These are phyloP conservation scores for Podospora didyma DNA, from an alignment of 495 filamentous ascomycete species.

Conservation along the genomic window DNA sequence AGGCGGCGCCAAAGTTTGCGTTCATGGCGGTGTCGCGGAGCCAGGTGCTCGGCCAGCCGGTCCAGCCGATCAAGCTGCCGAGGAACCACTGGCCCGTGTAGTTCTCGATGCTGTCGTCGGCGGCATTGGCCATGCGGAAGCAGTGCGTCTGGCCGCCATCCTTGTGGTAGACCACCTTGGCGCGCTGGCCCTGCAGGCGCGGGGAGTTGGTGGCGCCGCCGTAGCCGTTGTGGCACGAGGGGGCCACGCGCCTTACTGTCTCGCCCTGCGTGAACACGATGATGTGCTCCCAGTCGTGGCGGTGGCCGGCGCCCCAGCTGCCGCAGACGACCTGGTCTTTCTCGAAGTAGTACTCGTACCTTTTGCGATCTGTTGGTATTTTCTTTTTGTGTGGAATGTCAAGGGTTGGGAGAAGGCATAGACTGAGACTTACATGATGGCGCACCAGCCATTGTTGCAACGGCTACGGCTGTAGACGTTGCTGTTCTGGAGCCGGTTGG, in stretches of 20 bases:
- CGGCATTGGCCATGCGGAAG: slow-evolving; percentile 29
- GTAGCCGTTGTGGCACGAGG: slow-evolving; percentile 26
- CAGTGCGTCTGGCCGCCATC: slow-evolving; percentile 26
- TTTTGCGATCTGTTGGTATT: neutral
- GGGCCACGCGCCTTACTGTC: slow-evolving; percentile 22
- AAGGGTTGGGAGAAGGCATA: neutral
- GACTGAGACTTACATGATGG: slow-evolving; percentile 10
- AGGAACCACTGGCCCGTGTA: slow-evolving; percentile 27
- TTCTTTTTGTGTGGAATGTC: neutral
- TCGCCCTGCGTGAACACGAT: slow-evolving; percentile 27
- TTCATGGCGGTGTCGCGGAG: slow-evolving; percentile 25
- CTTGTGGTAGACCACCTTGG: slow-evolving; percentile 29
- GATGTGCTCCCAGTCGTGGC: slow-evolving; percentile 36
- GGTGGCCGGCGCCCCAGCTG: slow-evolving; percentile 21
- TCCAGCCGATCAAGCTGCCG: slow-evolving; percentile 26
- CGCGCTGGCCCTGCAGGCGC: slow-evolving; percentile 12
- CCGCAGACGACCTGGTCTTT: slow-evolving; percentile 27
- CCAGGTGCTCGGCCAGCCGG: slow-evolving; percentile 19
- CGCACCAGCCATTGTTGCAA: slow-evolving; percentile 26
- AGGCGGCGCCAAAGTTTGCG: too few species aligned
- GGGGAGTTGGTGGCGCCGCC: slow-evolving; percentile 3
- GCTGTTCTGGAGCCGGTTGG: slow-evolving; percentile 24
- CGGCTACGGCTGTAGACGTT: slow-evolving; percentile 32
- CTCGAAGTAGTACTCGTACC: slow-evolving; percentile 36
- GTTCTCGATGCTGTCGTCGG: slow-evolving; percentile 32